These are phyloP conservation scores for Sarocladiaceae sp. DNA, from an alignment of 2,329 filamentous ascomycete species.

Conservation along the genomic window DNA sequence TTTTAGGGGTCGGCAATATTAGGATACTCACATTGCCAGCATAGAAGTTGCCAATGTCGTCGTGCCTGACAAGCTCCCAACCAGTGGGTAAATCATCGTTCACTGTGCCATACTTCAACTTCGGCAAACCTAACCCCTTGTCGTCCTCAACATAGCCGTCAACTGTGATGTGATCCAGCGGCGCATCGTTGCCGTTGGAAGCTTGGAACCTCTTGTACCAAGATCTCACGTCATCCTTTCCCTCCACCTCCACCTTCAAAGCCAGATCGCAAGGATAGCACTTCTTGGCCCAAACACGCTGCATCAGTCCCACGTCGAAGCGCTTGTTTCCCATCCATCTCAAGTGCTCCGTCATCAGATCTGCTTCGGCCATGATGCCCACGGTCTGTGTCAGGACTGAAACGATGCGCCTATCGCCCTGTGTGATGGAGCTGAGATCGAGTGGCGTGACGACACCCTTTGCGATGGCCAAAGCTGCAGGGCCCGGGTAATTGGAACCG, in stretches of 20 bases:
- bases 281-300: slow-evolving; percentile 69
- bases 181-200: neutral
- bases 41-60: slow-evolving; percentile 88
- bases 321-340: slow-evolving; percentile 88
- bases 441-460: slow-evolving; percentile 83
- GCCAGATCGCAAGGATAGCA: slow-evolving; percentile 88
- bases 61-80: slow-evolving; percentile 70
- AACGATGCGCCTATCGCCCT: slow-evolving; percentile 67
- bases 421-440: slow-evolving; percentile 84
- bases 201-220: slow-evolving; percentile 57
- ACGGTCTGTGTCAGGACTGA: slow-evolving; percentile 90
- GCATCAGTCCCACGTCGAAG: slow-evolving; percentile 82
- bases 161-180: slow-evolving; percentile 3
- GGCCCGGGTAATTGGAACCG: slow-evolving; percentile 69
- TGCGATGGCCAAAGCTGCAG: slow-evolving; percentile 77
- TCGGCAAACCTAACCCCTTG: slow-evolving; percentile 57
- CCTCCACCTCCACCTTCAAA: slow-evolving; percentile 73
- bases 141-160: slow-evolving; percentile 3
- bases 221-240: slow-evolving; percentile 69
- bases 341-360: slow-evolving; percentile 84
- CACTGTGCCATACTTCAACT: slow-evolving; percentile 74
- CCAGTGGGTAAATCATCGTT: slow-evolving; percentile 70
- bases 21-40: slow-evolving; percentile 68
- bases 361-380: slow-evolving; percentile 84
- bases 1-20: neutral